A percentile compares a stretch with the other conserved stretches of the same genome.
Evolutionary conservation across 2,329 filamentous ascomycete genomes (phyloP).

Genomic region (Penicillium sp.): DNA sequence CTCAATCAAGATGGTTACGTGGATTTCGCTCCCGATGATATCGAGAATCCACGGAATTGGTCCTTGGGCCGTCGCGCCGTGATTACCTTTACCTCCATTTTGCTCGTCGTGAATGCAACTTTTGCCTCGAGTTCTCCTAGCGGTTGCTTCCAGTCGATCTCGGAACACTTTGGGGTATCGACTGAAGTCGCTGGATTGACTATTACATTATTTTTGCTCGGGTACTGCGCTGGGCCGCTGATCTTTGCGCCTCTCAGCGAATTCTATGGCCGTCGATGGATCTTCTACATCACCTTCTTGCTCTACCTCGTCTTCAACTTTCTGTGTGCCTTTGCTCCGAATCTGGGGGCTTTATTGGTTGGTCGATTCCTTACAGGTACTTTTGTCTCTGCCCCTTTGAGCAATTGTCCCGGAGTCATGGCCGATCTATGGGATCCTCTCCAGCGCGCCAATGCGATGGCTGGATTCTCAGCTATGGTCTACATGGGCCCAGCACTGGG

Average conservation of each 20-base stretch:
- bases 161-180: slow-evolving; percentile 46
- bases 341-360: slow-evolving; percentile 49
- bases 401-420: slow-evolving; percentile 46
- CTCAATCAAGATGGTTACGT: slow-evolving; percentile 49
- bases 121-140: slow-evolving; percentile 47
- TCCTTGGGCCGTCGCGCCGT: slow-evolving; percentile 34
- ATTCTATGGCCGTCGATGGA: slow-evolving; percentile 50
- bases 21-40: slow-evolving; percentile 48
- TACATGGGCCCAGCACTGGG: slow-evolving; percentile 52
- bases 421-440: slow-evolving; percentile 51
- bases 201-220: slow-evolving; percentile 59
- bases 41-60: slow-evolving; percentile 59
- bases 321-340: slow-evolving; percentile 50
- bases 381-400: slow-evolving; percentile 46
- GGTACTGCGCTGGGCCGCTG: slow-evolving; percentile 57
- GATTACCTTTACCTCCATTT: slow-evolving; percentile 12
- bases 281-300: slow-evolving; percentile 42
- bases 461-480: slow-evolving; percentile 49
- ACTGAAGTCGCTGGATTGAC: slow-evolving; percentile 49
- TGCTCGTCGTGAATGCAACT: slow-evolving; percentile 49
- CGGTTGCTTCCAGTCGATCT: slow-evolving; percentile 38
- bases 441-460: slow-evolving; percentile 51
- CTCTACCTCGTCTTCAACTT: slow-evolving; percentile 41
- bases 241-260: slow-evolving; percentile 62
- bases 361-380: slow-evolving; percentile 54